A percentile compares a stretch with the other conserved stretches of the same genome.
phyloP scores from a whole-genome alignment of 495 filamentous ascomycete species.

The Hypoxylon crocopeplum region DNA sequence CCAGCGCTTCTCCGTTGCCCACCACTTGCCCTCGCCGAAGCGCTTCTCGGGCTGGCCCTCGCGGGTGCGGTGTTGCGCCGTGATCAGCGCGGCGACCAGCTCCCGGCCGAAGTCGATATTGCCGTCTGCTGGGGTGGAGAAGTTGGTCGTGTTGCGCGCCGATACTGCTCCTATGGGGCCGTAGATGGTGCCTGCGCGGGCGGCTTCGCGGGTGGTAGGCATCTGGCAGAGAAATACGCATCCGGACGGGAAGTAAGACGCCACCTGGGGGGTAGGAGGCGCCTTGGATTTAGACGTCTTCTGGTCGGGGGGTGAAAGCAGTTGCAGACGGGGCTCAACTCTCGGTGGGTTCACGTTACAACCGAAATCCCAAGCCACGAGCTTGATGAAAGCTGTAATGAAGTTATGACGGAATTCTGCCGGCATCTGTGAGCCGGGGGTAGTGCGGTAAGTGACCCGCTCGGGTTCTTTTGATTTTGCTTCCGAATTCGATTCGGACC shows the following conservation, averaged over 20 bases:
- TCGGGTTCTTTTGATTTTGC: slow-evolving; percentile 16
- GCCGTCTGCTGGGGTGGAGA: slow-evolving; percentile 54
- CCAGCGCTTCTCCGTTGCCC: slow-evolving; percentile 75
- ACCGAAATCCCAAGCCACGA: slow-evolving; percentile 78
- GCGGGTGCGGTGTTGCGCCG: slow-evolving; percentile 82
- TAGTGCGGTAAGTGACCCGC: slow-evolving; percentile 55
- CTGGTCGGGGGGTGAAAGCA: slow-evolving; percentile 41
- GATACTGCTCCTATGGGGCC: slow-evolving; percentile 75
- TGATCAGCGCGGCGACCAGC: slow-evolving; percentile 72
- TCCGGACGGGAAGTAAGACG: slow-evolving; percentile 60
- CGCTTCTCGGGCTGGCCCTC: slow-evolving; percentile 69
- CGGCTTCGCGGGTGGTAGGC: slow-evolving; percentile 70
- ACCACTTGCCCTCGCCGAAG: slow-evolving; percentile 82
- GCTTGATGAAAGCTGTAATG: slow-evolving; percentile 75
- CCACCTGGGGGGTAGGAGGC: slow-evolving; percentile 34
- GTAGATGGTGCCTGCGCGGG: slow-evolving; percentile 74
- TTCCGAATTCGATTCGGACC: slow-evolving; percentile 22
- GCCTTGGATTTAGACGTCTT: slow-evolving; percentile 60
- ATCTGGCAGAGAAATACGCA: slow-evolving; percentile 68
- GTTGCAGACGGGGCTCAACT: slow-evolving; percentile 65
- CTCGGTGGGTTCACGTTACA: slow-evolving; percentile 72
- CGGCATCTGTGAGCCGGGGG: slow-evolving; percentile 75
- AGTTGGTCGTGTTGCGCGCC: slow-evolving; percentile 60
- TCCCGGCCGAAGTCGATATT: slow-evolving; percentile 76
- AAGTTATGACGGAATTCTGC: slow-evolving; percentile 73